Evolutionary conservation across 2,329 filamentous ascomycete genomes (phyloP).

Genomic region (Fusarium tricinctum): DNA sequence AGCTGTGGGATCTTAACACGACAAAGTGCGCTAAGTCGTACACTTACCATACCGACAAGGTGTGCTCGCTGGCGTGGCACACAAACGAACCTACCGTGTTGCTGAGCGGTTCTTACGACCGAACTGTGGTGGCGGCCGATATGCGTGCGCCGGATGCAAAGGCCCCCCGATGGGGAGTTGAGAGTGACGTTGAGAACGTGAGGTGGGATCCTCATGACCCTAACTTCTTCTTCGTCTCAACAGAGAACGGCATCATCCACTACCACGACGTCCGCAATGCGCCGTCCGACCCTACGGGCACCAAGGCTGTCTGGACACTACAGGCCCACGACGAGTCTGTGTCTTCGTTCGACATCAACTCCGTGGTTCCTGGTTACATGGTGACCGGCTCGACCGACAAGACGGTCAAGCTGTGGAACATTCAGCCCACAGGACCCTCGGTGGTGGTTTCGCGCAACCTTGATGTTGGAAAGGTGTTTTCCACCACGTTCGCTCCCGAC

Average conservation of each 20-base stretch:
- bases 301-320: conserved; percentile 92
- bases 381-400: conserved; percentile 95
- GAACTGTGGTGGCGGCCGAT: conserved; percentile 92
- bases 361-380: conserved; percentile 89
- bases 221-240: conserved; percentile 96
- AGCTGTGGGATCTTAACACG: conserved; percentile 96
- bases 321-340: conserved; percentile 96
- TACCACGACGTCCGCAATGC: conserved; percentile 88
- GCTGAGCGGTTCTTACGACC: conserved; percentile 93
- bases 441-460: conserved; percentile 94
- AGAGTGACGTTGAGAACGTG: conserved; percentile 94
- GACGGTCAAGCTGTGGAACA: conserved; percentile 97
- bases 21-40: conserved; percentile 96
- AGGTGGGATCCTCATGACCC: conserved; percentile 93
- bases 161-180: conserved; percentile 89
- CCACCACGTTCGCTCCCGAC: conserved; percentile 90
- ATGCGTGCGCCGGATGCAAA: conserved; percentile 93
- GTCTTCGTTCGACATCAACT: conserved; percentile 93
- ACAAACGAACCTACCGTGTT: conserved; percentile 87
- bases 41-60: conserved; percentile 95
- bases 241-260: conserved; percentile 91
- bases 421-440: conserved; percentile 82
- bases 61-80: conserved; percentile 97
- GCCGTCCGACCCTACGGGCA: conserved; percentile 77
- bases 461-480: conserved; percentile 95